Evolutionary conservation across 2,329 filamentous ascomycete genomes (phyloP).

Genomic region (Alternaria infectoria): DNA sequence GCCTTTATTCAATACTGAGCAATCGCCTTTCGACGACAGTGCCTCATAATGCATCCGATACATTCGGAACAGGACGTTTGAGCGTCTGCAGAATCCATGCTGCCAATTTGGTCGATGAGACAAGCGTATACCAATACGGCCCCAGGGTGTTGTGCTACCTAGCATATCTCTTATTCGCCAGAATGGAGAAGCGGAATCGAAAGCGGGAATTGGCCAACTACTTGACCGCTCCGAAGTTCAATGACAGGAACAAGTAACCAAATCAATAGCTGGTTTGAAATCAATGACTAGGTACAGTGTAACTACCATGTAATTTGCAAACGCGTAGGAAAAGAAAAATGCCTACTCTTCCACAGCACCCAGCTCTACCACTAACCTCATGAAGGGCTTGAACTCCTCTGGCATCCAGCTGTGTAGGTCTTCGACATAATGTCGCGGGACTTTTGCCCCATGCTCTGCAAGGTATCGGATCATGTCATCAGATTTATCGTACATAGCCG

Average conservation of each 20-base stretch:
- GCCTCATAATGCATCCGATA: not conserved
- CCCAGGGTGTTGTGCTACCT: not conserved
- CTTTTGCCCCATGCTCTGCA: slow-evolving; percentile 8
- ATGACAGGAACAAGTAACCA: not conserved
- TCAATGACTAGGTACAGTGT: not conserved
- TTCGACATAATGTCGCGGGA: not conserved
- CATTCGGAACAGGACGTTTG: not conserved
- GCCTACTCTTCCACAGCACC: slow-evolving; percentile 8
- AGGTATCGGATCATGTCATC: slow-evolving; percentile 13
- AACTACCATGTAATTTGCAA: not conserved
- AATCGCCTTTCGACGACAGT: not conserved
- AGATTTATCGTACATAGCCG: slow-evolving; percentile 13
- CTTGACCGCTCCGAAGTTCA: not conserved
- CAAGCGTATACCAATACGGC: not conserved
- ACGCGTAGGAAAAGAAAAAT: not conserved
- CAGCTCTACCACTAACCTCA: not conserved
- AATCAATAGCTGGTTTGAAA: not conserved
- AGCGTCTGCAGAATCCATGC: not conserved
- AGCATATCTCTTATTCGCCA: not conserved
- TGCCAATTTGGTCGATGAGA: not conserved
- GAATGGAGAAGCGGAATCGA: not conserved
- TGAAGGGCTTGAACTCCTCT: slow-evolving; percentile 2
- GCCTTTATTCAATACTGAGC: not conserved
- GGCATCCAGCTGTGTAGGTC: not conserved
- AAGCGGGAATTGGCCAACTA: not conserved